Conservation (phyloP, 129 eudicot genomes). For the Escallonia rubra region DNA sequence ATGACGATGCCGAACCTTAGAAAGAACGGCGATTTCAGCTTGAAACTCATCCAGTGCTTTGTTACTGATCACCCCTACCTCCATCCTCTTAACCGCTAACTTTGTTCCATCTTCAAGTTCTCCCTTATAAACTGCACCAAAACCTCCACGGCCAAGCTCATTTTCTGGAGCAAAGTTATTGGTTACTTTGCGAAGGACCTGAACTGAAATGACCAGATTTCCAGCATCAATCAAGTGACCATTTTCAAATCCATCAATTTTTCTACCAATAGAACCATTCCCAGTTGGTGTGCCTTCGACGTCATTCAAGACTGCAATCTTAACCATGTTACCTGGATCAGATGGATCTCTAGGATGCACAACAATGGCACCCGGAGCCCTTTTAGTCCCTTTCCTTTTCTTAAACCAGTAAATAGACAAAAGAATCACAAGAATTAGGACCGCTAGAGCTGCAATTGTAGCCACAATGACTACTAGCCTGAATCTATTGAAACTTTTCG, state of each 20-base stretch:
- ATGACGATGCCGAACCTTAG: constrained; percentile 68
- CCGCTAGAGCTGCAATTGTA: constrained; percentile 10
- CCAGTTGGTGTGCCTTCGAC: constrained; percentile 16
- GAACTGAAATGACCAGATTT: constrained; percentile 42
- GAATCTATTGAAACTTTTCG: neutral
- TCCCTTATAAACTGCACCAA: constrained; percentile 72
- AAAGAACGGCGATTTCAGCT: constrained; percentile 68
- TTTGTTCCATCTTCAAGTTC: constrained; percentile 60
- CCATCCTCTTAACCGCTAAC: constrained; percentile 78
- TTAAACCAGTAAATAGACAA: constrained; percentile 7
- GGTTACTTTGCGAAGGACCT: constrained; percentile 53
- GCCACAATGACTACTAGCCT: constrained; percentile 9
- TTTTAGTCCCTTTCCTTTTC: constrained; percentile 11
- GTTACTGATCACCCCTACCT: constrained; percentile 43
- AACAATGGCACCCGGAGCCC: constrained; percentile 19
- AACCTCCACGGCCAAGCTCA: constrained; percentile 79
- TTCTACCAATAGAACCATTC: constrained; percentile 1
- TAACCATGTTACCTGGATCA: constrained; percentile 30
- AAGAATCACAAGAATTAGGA: constrained; percentile 6
- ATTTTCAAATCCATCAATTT: constrained; percentile 13
- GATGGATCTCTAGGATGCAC: constrained; percentile 53
- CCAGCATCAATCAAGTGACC: constrained; percentile 45
- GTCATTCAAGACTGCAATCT: constrained; percentile 41
- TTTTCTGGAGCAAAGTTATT: constrained; percentile 53
- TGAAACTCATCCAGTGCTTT: constrained; percentile 71